phyloP scores from a whole-genome alignment of 345 rosid genomes.

The Cardamine resedifolia region DNA sequence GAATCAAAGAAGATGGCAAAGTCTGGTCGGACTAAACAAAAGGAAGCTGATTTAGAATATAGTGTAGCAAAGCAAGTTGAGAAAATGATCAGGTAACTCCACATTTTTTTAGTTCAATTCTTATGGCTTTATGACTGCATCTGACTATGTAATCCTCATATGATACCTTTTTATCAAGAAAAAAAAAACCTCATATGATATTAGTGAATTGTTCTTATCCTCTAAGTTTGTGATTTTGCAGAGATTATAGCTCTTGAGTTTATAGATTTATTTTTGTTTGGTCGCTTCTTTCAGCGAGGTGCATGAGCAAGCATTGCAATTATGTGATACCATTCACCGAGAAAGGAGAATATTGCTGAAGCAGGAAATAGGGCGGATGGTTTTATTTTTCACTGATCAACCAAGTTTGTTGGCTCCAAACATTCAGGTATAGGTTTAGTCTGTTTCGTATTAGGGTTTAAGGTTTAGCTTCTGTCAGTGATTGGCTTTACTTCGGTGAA shows the following conservation, averaged over 20 bases:
- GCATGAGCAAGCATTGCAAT: slow-evolving; percentile 83
- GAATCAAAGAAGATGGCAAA: slow-evolving; percentile 99
- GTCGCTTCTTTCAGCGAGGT: slow-evolving; percentile 72
- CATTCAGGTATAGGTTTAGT: slow-evolving; percentile 63
- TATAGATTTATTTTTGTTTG: slow-evolving; percentile 26
- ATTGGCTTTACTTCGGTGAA: slow-evolving; percentile 8
- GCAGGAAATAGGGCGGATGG: slow-evolving; percentile 99
- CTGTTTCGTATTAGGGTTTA: neutral
- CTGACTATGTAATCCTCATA: no score
- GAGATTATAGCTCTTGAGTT: slow-evolving; percentile 13
- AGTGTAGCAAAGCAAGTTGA: slow-evolving; percentile 99
- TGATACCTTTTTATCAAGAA: no score
- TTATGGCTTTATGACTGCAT: slow-evolving; percentile 13
- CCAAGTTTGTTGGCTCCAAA: slow-evolving; percentile 99
- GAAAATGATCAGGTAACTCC: slow-evolving; percentile 85
- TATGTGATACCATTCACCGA: slow-evolving; percentile 77
- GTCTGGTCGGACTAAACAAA: slow-evolving; percentile 91
- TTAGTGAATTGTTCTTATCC: slow-evolving; percentile 11
- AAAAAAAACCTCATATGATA: no score
- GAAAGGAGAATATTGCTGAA: slow-evolving; percentile 93
- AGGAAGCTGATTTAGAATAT: slow-evolving; percentile 94
- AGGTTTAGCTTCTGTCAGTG: neutral
- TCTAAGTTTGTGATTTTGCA: neutral
- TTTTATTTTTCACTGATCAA: slow-evolving; percentile 94
- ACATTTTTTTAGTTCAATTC: neutral